phyloP scores from a whole-genome alignment of 1,139 yeast genomes.

The Kodamaea sp. region DNA sequence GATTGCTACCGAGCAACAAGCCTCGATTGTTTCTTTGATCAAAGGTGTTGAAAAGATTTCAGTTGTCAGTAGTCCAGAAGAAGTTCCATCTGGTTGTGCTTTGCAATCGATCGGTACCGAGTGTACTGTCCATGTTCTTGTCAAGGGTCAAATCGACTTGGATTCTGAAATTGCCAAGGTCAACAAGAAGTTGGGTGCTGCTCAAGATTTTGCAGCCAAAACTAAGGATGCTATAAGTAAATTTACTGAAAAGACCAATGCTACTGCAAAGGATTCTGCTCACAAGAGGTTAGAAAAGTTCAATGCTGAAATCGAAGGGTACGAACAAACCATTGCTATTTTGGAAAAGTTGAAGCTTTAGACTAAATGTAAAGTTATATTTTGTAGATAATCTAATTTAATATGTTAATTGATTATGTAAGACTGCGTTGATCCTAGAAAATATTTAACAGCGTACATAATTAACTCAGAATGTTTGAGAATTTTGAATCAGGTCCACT shows the following conservation, averaged over 20 bases:
- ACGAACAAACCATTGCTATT: conserved; percentile 70
- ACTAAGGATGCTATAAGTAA: conserved; percentile 52
- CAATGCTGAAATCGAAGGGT: conserved; percentile 83
- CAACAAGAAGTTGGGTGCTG: conserved; percentile 62
- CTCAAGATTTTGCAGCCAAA: conserved; percentile 48
- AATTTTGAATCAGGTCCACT: too few species aligned
- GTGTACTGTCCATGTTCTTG: conserved; percentile 83
- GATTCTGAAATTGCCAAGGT: conserved; percentile 89
- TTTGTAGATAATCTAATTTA: too few species aligned
- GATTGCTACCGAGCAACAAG: conserved; percentile 67
- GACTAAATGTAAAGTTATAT: conserved; percentile 4
- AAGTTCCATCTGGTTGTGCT: conserved; percentile 87
- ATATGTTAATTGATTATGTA: too few species aligned
- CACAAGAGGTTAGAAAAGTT: conserved; percentile 63
- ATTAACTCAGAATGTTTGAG: too few species aligned
- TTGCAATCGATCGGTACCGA: conserved; percentile 75
- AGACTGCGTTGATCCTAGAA: too few species aligned
- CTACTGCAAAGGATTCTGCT: conserved; percentile 77
- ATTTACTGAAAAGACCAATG: conserved; percentile 81
- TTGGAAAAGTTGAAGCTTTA: conserved; percentile 70
- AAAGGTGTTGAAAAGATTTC: conserved; percentile 78
- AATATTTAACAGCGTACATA: too few species aligned
- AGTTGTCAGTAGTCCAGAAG: conserved; percentile 51
- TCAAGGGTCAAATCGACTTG: conserved; percentile 90
- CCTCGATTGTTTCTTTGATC: conserved; percentile 82